phyloP scores from a whole-genome alignment of 805 yeast genomes.

The Candida berthetii region DNA sequence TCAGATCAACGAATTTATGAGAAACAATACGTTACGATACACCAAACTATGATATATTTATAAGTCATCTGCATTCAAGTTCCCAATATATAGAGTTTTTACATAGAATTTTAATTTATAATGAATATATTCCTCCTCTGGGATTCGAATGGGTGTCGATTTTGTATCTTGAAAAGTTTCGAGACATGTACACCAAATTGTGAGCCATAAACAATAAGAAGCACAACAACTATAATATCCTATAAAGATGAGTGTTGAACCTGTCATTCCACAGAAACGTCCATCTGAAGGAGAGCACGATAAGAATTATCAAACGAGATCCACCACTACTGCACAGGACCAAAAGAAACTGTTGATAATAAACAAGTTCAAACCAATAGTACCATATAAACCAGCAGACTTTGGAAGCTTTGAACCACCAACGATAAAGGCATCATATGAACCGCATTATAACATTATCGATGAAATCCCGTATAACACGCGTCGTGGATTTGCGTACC shows the following conservation, averaged over 20 bases:
- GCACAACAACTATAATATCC: too few species aligned
- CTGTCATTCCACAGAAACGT: slow-evolving; percentile 3
- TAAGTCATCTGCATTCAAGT: too few species aligned
- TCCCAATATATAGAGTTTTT: too few species aligned
- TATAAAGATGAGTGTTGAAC: not conserved
- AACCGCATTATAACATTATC: slow-evolving; percentile 30
- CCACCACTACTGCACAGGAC: not conserved
- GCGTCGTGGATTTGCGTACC: slow-evolving; percentile 73
- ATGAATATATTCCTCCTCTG: too few species aligned
- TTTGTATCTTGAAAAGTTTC: too few species aligned
- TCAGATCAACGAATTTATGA: not conserved
- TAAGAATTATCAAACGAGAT: slow-evolving; percentile 1
- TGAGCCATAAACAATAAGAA: too few species aligned
- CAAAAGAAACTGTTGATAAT: not conserved
- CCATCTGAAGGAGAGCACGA: slow-evolving; percentile 1
- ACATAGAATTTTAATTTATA: not conserved
- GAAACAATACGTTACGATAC: not conserved
- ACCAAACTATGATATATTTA: not conserved
- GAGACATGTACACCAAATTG: too few species aligned
- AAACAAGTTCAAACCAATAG: slow-evolving; percentile 18
- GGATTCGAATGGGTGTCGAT: too few species aligned
- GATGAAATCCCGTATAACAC: slow-evolving; percentile 78
- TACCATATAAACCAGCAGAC: slow-evolving; percentile 15
- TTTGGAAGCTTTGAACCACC: slow-evolving; percentile 11
- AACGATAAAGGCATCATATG: slow-evolving; percentile 1